Evolutionary conservation across 345 rosid species (phyloP).

Genomic region (Eucalyptus polyanthemos): DNA sequence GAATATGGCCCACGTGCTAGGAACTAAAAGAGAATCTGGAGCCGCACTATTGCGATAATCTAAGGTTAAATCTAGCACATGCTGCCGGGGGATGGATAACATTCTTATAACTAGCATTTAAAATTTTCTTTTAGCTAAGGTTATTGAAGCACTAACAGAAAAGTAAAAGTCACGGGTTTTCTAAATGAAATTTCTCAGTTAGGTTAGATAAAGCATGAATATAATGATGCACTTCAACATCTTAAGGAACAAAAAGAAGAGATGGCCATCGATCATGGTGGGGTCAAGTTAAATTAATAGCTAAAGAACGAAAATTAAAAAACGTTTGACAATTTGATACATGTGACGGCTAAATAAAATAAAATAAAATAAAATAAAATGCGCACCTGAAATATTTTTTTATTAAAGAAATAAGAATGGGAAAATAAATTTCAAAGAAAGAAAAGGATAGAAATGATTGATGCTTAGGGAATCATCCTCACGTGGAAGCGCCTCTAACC

Average conservation of each 20-base stretch:
- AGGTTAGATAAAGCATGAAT: not conserved
- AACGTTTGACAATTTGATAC: not conserved
- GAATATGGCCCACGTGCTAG: not conserved
- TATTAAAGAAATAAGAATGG: not conserved
- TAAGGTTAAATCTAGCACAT: not conserved
- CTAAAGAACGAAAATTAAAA: not conserved
- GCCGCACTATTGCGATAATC: not conserved
- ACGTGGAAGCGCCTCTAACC: not conserved
- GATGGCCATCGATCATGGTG: not conserved
- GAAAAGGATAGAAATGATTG: not conserved
- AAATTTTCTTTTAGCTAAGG: not conserved
- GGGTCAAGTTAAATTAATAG: not conserved
- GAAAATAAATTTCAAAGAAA: not conserved
- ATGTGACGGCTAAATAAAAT: not conserved
- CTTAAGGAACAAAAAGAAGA: not conserved
- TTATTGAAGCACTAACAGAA: not conserved
- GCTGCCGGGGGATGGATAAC: not conserved
- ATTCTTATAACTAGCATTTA: not conserved
- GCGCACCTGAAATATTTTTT: not conserved
- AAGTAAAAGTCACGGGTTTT: not conserved
- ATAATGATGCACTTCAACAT: not conserved
- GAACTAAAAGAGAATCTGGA: not conserved
- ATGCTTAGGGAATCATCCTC: not conserved
- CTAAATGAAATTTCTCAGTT: not conserved
- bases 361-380: not conserved